Evolutionary conservation across 345 rosid species (phyloP).

Genomic region (Pistacia vera): DNA sequence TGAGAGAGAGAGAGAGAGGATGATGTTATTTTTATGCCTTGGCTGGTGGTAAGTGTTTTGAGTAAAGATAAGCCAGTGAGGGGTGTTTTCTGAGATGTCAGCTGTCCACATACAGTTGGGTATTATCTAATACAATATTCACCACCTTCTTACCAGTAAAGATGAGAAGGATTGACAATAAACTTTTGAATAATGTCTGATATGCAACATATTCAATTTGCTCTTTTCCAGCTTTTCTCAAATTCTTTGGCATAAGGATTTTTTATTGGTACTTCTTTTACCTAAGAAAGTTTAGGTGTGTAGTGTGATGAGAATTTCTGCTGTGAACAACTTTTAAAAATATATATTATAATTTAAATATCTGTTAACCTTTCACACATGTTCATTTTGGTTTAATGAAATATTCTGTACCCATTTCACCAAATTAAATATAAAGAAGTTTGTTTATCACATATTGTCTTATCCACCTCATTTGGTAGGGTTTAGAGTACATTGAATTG

Average conservation of each 20-base stretch:
- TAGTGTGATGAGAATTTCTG: not conserved
- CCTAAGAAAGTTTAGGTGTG: not conserved
- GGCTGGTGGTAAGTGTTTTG: not conserved
- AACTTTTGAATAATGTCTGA: slow-evolving; percentile 3
- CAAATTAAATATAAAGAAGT: too few relatives aligned
- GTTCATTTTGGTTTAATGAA: too few relatives aligned
- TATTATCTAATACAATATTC: not conserved
- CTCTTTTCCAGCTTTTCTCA: not conserved
- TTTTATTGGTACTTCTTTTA: not conserved
- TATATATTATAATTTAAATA: too few relatives aligned
- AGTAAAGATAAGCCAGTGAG: not conserved
- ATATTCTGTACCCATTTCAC: too few relatives aligned
- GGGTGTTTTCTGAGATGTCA: not conserved
- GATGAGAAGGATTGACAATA: not conserved
- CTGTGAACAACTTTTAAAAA: too few relatives aligned
- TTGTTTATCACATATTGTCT: too few relatives aligned
- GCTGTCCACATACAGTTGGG: slow-evolving; percentile 10
- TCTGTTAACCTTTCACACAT: too few relatives aligned
- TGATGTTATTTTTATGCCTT: not conserved
- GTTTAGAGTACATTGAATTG: not conserved
- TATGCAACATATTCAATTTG: not conserved
- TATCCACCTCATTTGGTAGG: too few relatives aligned
- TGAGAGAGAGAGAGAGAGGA: not conserved
- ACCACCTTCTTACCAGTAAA: not conserved
- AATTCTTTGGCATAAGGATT: not conserved